Percentiles rank a stretch among this genome's conserved stretches.
Evolutionary conservation across 2,329 filamentous ascomycete genomes (phyloP).

Genomic region (Phyllosticta citriasiana): DNA sequence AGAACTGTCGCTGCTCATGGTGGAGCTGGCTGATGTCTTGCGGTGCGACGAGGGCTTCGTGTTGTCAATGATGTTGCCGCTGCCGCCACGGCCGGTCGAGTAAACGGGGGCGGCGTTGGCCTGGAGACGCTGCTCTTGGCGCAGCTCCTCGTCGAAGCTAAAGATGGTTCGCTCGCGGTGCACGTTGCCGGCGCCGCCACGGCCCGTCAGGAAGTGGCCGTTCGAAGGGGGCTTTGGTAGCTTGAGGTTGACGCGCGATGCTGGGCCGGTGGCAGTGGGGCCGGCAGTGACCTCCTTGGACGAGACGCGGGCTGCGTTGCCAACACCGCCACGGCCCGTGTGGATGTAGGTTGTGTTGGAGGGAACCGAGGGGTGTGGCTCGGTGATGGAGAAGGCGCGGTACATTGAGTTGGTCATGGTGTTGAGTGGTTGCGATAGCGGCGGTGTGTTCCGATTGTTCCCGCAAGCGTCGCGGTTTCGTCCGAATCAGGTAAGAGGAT

Average conservation of each 20-base stretch:
- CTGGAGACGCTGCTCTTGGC: constrained; percentile 45
- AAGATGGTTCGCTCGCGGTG: constrained; percentile 51
- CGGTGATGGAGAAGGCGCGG: constrained; percentile 44
- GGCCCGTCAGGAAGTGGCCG: constrained; percentile 53
- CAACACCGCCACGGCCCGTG: constrained; percentile 49
- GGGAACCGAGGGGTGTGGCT: constrained; percentile 51
- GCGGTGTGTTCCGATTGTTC: background rate
- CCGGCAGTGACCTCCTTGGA: constrained; percentile 44
- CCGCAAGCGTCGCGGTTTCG: background rate
- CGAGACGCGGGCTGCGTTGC: constrained; percentile 47
- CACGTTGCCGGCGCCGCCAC: constrained; percentile 59
- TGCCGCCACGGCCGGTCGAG: constrained; percentile 53
- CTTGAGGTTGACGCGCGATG: constrained; percentile 34
- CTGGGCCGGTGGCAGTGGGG: constrained; percentile 35
- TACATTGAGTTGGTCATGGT: constrained; percentile 21
- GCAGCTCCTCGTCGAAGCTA: constrained; percentile 59
- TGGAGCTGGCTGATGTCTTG: constrained; percentile 22
- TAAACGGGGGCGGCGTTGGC: constrained; percentile 50
- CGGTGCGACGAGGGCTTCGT: constrained; percentile 21
- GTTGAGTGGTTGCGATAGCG: background rate
- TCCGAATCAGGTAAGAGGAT: constrained; percentile 5
- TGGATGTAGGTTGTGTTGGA: constrained; percentile 35
- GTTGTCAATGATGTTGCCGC: constrained; percentile 43
- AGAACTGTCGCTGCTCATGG: constrained; percentile 14
- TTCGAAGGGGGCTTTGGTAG: constrained; percentile 37